Percentiles rank a stretch among this genome's conserved stretches.
phyloP scores from a whole-genome alignment of 116 monocot genomes.

The Cymodocea nodosa region DNA sequence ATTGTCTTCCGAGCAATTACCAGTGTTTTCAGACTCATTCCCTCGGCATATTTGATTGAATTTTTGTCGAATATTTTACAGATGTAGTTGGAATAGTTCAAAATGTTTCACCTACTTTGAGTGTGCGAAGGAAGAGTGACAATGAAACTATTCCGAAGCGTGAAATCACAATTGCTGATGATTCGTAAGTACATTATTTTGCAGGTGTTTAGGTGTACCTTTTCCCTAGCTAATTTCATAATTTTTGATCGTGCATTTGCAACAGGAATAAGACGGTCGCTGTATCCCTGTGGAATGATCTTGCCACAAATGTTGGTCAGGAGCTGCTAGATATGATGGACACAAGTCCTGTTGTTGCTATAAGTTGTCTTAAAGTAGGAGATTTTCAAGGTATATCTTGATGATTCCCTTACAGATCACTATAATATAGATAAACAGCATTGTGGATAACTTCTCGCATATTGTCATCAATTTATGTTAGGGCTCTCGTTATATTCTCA shows the following conservation, averaged over 20 bases:
- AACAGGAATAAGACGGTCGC: constrained; percentile 72
- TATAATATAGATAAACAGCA: no score
- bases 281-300: constrained; percentile 80
- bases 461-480: no score
- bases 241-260: neutral
- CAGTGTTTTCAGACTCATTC: no score
- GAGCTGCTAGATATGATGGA: constrained; percentile 75
- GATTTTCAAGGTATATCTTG: constrained; percentile 70
- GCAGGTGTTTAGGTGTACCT: neutral
- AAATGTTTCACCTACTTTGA: constrained; percentile 74
- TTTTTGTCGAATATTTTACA: constrained; percentile 11
- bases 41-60: neutral
- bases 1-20: neutral
- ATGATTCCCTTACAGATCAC: no score
- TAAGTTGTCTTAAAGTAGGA: constrained; percentile 82
- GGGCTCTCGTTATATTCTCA: no score
- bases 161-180: constrained; percentile 86
- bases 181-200: constrained; percentile 44
- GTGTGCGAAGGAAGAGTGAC: constrained; percentile 79
- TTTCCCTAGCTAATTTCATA: neutral
- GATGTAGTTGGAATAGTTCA: constrained; percentile 79
- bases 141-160: constrained; percentile 90
- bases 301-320: constrained; percentile 39
- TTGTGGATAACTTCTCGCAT: no score
- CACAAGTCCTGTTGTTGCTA: constrained; percentile 56